Percentiles rank a stretch among this genome's conserved stretches.
Conservation (phyloP, 495 filamentous ascomycete genomes). For the Lepidopterella palustris region DNA sequence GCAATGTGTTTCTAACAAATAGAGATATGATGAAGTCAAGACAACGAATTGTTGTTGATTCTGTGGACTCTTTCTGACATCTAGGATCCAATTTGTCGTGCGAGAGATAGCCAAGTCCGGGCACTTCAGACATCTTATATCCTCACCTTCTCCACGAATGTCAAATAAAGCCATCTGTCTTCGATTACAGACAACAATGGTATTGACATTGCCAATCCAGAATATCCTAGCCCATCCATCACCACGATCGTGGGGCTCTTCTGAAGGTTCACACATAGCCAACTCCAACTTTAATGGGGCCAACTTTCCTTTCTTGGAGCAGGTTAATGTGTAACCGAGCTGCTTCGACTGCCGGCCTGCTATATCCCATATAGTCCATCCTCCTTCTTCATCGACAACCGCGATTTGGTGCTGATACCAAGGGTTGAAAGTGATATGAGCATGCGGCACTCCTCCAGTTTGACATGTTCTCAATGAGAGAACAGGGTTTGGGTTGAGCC, state of each 20-base stretch:
- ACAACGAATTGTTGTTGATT: constrained; percentile 30
- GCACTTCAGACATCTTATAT: constrained; percentile 9
- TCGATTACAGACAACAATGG: constrained; percentile 34
- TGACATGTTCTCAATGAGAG: constrained; percentile 46
- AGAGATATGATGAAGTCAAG: constrained; percentile 32
- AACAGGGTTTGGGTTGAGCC: constrained; percentile 56
- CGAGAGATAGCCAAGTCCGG: constrained; percentile 14
- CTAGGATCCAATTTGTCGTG: constrained; percentile 32
- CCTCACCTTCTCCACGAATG: constrained; percentile 12
- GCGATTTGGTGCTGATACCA: constrained; percentile 61
- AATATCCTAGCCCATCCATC: constrained; percentile 39
- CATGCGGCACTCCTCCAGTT: constrained; percentile 55
- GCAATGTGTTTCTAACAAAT: constrained; percentile 20
- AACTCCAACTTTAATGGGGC: background rate
- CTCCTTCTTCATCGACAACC: constrained; percentile 63
- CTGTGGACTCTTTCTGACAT: constrained; percentile 24
- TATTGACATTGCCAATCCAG: constrained; percentile 33
- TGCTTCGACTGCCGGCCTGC: constrained; percentile 34
- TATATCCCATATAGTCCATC: constrained; percentile 74
- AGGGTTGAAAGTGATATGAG: constrained; percentile 75
- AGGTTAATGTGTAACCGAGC: background rate
- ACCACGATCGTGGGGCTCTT: background rate
- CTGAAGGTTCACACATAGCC: background rate
- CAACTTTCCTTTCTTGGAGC: constrained; percentile 2
- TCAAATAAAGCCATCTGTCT: constrained; percentile 27